Evolutionary conservation across 2,329 filamentous ascomycete species (phyloP), one percentile per base, ranked within the genome.

Genomic region (Aspergillus oerlinghausenensis): DNA sequence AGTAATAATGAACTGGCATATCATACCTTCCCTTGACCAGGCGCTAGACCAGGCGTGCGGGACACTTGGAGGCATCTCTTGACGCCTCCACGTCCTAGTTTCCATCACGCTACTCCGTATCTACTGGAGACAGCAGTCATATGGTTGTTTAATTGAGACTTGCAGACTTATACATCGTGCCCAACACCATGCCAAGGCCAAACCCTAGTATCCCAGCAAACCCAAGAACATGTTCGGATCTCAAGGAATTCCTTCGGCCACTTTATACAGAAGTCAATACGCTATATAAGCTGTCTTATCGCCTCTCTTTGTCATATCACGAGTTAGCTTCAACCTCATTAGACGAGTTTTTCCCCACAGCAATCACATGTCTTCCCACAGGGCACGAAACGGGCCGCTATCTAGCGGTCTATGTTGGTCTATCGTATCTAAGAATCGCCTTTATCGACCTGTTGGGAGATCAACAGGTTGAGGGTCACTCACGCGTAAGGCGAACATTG

Each of bases 401-500:
- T 62, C 64, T 82, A n/a, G 78, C 78, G 25, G 80, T 82, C 40
- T 80, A 82, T 65, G 75, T 82, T 42, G 80, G 80, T 28, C 73
- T 80, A 14, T 79, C 76, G 14, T 82, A 82, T 61, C 68, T 82
- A 29, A 73, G 79, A 56, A 78, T 81, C 5, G 79, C 78, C 5
- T 81, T 82, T 54, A 79, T 82, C 50, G 79, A 82, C 51, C 64
- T 82, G 3, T 61, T 76, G 11, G 74, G 73, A 4, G 69, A 74
- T 38, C 60, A 65, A 50, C 63, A 70, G 23, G 66, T 69, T n/a
- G 70, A 67, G 19, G 68, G 70, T 52, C 69, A 60, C 71, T 80
- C 75, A 14, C 80, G 80, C 47, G 77, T 88, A 32, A 78, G 78
- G 38, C 79, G 86, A 49, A 81, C 83, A 4, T 74, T 90, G 55